These are phyloP conservation scores for Metschnikowia lochheadii DNA, from an alignment of 805 yeast genomes.

Conservation along the genomic window DNA sequence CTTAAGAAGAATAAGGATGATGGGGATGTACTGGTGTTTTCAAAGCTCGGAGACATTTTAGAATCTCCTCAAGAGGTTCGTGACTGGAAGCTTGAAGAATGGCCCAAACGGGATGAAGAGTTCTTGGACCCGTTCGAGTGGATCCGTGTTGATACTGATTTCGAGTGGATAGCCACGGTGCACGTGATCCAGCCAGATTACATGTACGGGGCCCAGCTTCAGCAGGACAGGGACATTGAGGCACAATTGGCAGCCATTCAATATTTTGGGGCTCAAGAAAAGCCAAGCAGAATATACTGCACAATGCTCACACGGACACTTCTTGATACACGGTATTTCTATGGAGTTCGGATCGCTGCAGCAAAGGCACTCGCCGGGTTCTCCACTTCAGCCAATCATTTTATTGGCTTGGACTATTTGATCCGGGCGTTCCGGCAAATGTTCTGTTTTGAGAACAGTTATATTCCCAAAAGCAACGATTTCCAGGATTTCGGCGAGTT, in stretches of 20 bases:
- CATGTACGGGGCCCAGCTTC: slow-evolving; percentile 90
- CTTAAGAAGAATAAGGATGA: slow-evolving; percentile 60
- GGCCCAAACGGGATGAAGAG: slow-evolving; percentile 67
- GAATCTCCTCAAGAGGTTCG: slow-evolving; percentile 54
- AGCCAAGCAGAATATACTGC: slow-evolving; percentile 64
- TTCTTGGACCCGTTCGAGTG: slow-evolving; percentile 91
- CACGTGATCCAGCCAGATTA: slow-evolving; percentile 86
- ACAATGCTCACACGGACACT: slow-evolving; percentile 74
- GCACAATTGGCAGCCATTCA: slow-evolving; percentile 85
- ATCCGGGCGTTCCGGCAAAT: slow-evolving; percentile 62
- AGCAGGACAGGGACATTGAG: slow-evolving; percentile 92
- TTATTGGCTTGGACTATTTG: slow-evolving; percentile 69
- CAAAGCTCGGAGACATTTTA: slow-evolving; percentile 70
- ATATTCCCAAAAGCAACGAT: slow-evolving; percentile 75
- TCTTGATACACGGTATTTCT: slow-evolving; percentile 79
- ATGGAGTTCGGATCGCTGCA: slow-evolving; percentile 86
- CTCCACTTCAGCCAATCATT: slow-evolving; percentile 58
- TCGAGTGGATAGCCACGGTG: slow-evolving; percentile 89
- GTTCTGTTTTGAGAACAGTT: slow-evolving; percentile 63
- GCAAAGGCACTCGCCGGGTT: slow-evolving; percentile 71
- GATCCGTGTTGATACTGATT: slow-evolving; percentile 96
- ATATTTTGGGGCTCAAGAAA: slow-evolving; percentile 59
- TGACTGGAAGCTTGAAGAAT: slow-evolving; percentile 72
- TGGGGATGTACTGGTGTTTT: slow-evolving; percentile 38
- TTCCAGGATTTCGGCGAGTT: slow-evolving; percentile 68